Conservation (phyloP, 768 basidiomycete genomes). For the Dentipellis sp. region DNA sequence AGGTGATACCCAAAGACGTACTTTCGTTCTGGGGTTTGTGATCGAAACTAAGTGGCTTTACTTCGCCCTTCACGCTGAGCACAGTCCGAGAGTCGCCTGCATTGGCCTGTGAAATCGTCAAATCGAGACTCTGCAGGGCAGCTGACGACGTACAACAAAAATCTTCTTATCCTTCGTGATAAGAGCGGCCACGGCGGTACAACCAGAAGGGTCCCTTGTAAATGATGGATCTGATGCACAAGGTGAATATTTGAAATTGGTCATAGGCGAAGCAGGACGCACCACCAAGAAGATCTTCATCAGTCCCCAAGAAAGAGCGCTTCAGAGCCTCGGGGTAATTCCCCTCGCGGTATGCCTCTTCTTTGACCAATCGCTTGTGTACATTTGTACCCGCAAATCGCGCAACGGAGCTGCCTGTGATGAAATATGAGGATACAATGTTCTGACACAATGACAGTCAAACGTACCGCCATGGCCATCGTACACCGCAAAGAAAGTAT, state of each 20-base stretch:
- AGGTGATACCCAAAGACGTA: constrained; percentile 25
- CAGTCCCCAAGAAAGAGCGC: constrained; percentile 84
- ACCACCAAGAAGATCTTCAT: constrained; percentile 89
- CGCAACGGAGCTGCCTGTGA: constrained; percentile 71
- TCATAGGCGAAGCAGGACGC: constrained; percentile 16
- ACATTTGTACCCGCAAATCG: constrained; percentile 80
- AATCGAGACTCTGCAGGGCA: neutral
- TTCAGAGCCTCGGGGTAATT: constrained; percentile 76
- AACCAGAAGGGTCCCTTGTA: constrained; percentile 88
- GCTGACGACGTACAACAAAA: constrained; percentile 51
- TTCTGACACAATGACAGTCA: constrained; percentile 3
- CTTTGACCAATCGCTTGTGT: constrained; percentile 64
- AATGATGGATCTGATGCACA: constrained; percentile 63
- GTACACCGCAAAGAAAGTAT: constrained; percentile 92
- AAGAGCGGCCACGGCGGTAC: constrained; percentile 87
- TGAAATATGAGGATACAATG: neutral
- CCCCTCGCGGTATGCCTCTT: constrained; percentile 61
- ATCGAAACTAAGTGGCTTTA: constrained; percentile 84
- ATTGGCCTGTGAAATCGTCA: constrained; percentile 60
- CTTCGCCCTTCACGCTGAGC: constrained; percentile 75
- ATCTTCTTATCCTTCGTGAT: constrained; percentile 72
- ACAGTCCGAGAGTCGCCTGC: constrained; percentile 95
- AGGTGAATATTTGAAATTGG: neutral
- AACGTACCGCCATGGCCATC: constrained; percentile 93
- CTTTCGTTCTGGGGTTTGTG: constrained; percentile 90